Base-by-base conservation (phyloP, 192 early-diverging fungal species). In the Linnemannia schmuckeri region DNA sequence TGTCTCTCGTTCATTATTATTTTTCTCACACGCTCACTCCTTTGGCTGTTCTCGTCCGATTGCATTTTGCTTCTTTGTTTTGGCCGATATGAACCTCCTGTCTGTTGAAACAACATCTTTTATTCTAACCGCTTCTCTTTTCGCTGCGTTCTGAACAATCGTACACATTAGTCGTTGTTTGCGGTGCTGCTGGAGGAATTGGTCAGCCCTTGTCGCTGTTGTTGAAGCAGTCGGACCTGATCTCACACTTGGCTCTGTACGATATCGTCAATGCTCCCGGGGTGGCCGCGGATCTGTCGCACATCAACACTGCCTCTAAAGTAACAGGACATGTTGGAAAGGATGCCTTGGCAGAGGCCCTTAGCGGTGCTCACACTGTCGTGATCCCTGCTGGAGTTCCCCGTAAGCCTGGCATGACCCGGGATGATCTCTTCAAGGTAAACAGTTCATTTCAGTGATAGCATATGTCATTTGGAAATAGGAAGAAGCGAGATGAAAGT, bases 211-310 rank as follows among this genome's bases (percentile, higher is more conserved):
- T 99, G 76, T 98, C 97, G 74, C 92, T 99, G 49, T 91, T 98
- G 70, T 90, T 98, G 78, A 98, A 98, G 92, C 94, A 96, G 61
- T 97, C 97, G 87, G 90, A 94, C 66, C 90, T 93, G 75, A 95
- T 99, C 54, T 93, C 94, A 47, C 93, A 97, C 78, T 91, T 99
- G 44, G 90, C 96, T 52, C 94, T 99, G 49, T 99, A 96, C 90
- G 98, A 99, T 91, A 97, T 99, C 81, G 97, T 98, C 87, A 98
- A 99, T 92, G 95, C 96, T 13, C 95, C 95, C 55, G 98, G 98
- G 81, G 98, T 99, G 52, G 98, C 97, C 47, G 97, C 97, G 10
- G 98, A 99, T 88, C 92, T 99, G 74, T 90, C 89, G 55, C 98
- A 99, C 92, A 97, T 99, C 84, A 95, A 97, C 91, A 98, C 97